phyloP scores from a whole-genome alignment of 2,329 filamentous ascomycete species.

The Escovopsis sp. region DNA sequence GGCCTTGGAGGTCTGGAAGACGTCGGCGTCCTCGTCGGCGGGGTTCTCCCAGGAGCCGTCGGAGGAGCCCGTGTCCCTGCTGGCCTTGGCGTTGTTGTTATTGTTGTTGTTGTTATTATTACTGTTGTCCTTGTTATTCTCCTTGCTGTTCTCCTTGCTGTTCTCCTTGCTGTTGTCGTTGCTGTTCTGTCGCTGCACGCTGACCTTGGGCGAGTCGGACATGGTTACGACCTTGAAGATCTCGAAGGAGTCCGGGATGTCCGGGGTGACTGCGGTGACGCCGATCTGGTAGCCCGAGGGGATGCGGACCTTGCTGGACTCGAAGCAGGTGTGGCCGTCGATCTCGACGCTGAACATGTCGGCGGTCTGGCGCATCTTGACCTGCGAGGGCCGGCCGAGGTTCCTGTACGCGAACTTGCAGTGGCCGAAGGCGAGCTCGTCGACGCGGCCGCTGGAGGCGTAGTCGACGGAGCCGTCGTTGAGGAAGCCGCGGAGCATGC shows the following conservation, averaged over 20 bases:
- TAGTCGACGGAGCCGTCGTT: conserved; percentile 82
- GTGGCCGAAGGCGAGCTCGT: conserved; percentile 81
- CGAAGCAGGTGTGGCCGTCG: conserved; percentile 71
- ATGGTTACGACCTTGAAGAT: conserved; percentile 73
- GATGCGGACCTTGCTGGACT: conserved; percentile 62
- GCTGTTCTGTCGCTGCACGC: conserved; percentile 4
- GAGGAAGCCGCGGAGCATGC: conserved; percentile 79
- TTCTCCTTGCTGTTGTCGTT: conserved; percentile 4
- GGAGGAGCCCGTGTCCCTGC: conserved; percentile 21
- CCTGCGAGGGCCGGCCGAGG: conserved; percentile 64
- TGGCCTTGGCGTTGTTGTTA: conserved; percentile 15
- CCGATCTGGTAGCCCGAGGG: conserved; percentile 75
- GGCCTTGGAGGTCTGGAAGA: conserved; percentile 32
- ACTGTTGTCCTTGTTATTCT: background rate
- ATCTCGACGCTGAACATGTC: conserved; percentile 61
- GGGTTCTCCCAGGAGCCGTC: conserved; percentile 22
- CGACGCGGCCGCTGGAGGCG: conserved; percentile 59
- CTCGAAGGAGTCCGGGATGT: conserved; percentile 90
- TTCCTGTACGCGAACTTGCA: conserved; percentile 88
- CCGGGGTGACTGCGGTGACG: conserved; percentile 73
- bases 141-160: conserved; percentile 1
- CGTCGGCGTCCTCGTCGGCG: conserved; percentile 32
- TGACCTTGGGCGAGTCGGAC: conserved; percentile 30
- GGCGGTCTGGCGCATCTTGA: conserved; percentile 55
- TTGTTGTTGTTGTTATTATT: conserved; percentile 9